These are phyloP conservation scores for Raffaelea albimanens DNA, from an alignment of 2,329 filamentous ascomycete genomes.

Conservation along the genomic window DNA sequence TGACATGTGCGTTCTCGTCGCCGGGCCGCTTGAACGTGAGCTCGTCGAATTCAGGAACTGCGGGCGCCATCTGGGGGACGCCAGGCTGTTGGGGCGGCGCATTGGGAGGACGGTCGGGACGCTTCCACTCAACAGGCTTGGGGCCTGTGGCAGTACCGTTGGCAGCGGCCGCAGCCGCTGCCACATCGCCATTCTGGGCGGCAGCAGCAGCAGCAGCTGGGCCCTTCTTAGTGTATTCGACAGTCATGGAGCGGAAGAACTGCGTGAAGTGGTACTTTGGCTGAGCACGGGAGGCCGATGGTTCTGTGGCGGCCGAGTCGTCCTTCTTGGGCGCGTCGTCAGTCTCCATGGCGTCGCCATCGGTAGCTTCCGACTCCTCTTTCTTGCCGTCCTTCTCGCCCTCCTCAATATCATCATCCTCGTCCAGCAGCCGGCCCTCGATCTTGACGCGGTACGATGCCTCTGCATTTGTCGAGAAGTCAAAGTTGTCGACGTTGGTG, in stretches of 20 bases:
- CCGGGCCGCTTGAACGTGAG: slow-evolving; percentile 84
- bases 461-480: slow-evolving; percentile 68
- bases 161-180: slow-evolving; percentile 35
- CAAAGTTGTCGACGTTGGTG: slow-evolving; percentile 65
- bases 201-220: neutral
- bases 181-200: slow-evolving; percentile 17
- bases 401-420: slow-evolving; percentile 47
- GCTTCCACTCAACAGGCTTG: slow-evolving; percentile 72
- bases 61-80: slow-evolving; percentile 34
- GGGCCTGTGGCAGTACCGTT: neutral
- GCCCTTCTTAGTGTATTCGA: slow-evolving; percentile 56
- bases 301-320: slow-evolving; percentile 17
- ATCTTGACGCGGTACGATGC: slow-evolving; percentile 87
- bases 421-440: slow-evolving; percentile 73
- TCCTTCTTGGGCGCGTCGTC: slow-evolving; percentile 31
- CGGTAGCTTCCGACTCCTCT: slow-evolving; percentile 11
- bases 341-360: slow-evolving; percentile 50
- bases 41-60: slow-evolving; percentile 75
- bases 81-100: slow-evolving; percentile 26
- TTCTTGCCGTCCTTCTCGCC: slow-evolving; percentile 18
- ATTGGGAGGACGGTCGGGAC: slow-evolving; percentile 45
- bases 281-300: slow-evolving; percentile 21
- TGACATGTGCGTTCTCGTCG: slow-evolving; percentile 88
- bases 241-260: slow-evolving; percentile 72
- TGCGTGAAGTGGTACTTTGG: slow-evolving; percentile 53